Percentiles rank a stretch among this genome's conserved stretches.
Evolutionary conservation across 495 filamentous ascomycete genomes (phyloP).

Genomic region (Trichocladium uniseriatum): DNA sequence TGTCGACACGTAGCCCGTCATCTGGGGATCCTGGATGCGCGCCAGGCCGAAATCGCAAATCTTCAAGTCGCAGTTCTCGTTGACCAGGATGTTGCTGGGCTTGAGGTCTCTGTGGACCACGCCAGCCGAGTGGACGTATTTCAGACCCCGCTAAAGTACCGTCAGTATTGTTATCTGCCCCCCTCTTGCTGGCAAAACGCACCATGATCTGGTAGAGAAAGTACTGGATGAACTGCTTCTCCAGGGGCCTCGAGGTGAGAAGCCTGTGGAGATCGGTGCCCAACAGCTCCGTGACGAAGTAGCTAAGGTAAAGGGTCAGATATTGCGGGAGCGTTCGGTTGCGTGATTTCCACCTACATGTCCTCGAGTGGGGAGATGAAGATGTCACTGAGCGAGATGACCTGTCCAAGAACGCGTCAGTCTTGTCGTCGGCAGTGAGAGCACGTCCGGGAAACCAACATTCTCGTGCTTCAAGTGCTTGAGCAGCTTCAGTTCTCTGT

Average conservation of each 20-base stretch:
- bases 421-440: background rate
- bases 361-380: conserved; percentile 99
- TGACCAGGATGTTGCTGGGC: conserved; percentile 96
- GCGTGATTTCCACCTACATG: conserved; percentile 53
- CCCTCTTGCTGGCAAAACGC: conserved; percentile 18
- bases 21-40: conserved; percentile 98
- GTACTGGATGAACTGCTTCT: conserved; percentile 99
- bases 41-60: conserved; percentile 98
- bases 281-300: conserved; percentile 95
- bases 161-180: conserved; percentile 24
- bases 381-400: conserved; percentile 97
- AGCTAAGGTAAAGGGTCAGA: conserved; percentile 46
- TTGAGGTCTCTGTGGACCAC: conserved; percentile 97
- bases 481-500: conserved; percentile 91
- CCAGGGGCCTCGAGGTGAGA: conserved; percentile 86
- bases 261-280: conserved; percentile 95
- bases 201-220: conserved; percentile 98
- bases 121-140: conserved; percentile 98
- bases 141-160: conserved; percentile 69
- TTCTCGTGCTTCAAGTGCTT: conserved; percentile 97
- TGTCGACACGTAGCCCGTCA: conserved; percentile 98
- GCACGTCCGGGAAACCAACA: conserved; percentile 42
- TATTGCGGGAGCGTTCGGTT: background rate
- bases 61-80: conserved; percentile 98
- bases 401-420: conserved; percentile 17